phyloP scores from a whole-genome alignment of 805 yeast genomes.

The Starmera quercuum region DNA sequence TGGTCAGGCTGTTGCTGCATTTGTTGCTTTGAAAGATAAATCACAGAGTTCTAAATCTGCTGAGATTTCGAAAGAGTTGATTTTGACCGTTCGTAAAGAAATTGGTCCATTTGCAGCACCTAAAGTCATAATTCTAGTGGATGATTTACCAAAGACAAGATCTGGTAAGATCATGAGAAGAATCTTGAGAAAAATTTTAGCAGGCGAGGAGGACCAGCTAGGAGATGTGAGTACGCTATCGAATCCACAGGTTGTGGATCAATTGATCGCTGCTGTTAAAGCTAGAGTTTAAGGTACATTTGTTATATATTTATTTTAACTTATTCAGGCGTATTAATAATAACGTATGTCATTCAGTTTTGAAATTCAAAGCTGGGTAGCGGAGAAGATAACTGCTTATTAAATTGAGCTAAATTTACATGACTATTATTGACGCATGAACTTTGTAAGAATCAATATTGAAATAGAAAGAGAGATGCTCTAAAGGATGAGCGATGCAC shows the following conservation, averaged over 20 bases:
- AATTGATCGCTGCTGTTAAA: slow-evolving; percentile 63
- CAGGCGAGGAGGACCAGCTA: slow-evolving; percentile 86
- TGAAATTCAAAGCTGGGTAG: too few relatives aligned
- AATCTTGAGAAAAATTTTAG: slow-evolving; percentile 84
- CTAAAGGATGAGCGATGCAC: too few relatives aligned
- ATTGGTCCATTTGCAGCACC: slow-evolving; percentile 94
- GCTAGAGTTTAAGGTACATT: not conserved
- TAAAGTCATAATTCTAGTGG: slow-evolving; percentile 72
- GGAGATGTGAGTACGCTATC: slow-evolving; percentile 90
- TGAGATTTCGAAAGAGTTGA: slow-evolving; percentile 55
- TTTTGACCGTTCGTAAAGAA: slow-evolving; percentile 83
- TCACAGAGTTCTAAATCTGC: slow-evolving; percentile 40
- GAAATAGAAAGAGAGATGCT: too few relatives aligned
- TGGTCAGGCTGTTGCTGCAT: slow-evolving; percentile 96
- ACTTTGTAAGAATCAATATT: too few relatives aligned
- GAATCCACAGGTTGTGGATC: slow-evolving; percentile 77
- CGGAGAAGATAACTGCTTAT: too few relatives aligned
- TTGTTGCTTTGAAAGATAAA: slow-evolving; percentile 70
- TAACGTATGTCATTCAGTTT: too few relatives aligned
- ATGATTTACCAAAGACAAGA: slow-evolving; percentile 95
- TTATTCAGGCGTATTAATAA: too few relatives aligned
- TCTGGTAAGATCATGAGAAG: slow-evolving; percentile 99
- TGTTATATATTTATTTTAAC: too few relatives aligned
- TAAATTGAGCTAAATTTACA: too few relatives aligned
- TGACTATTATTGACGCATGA: too few relatives aligned